These are phyloP conservation scores for Chaetomiaceae sp. DNA, from an alignment of 2,329 filamentous ascomycete genomes.

Conservation along the genomic window DNA sequence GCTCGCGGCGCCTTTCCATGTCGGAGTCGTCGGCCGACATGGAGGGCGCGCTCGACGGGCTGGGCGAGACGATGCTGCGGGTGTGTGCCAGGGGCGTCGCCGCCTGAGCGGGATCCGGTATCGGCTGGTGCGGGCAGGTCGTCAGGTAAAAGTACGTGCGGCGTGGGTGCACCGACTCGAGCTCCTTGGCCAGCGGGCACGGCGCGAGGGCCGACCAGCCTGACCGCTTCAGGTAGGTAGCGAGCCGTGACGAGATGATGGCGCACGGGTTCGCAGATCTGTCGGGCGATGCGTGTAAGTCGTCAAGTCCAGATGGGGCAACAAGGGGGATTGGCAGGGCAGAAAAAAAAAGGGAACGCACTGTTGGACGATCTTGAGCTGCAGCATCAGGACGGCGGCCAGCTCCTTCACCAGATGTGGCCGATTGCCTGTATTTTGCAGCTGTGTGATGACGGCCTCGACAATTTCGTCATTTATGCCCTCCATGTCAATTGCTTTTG, in stretches of 20 bases:
- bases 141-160: conserved; percentile 96
- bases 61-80: conserved; percentile 72
- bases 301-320: background rate
- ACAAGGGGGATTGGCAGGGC: conserved; percentile 7
- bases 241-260: conserved; percentile 87
- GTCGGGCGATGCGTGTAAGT: conserved; percentile 24
- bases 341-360: conserved; percentile 47
- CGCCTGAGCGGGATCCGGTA: conserved; percentile 59
- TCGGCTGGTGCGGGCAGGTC: conserved; percentile 75
- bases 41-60: conserved; percentile 66
- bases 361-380: conserved; percentile 84
- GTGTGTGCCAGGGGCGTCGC: conserved; percentile 46
- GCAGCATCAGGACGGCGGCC: conserved; percentile 69
- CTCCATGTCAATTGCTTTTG: conserved; percentile 66
- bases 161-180: conserved; percentile 86
- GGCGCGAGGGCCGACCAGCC: conserved; percentile 72
- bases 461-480: conserved; percentile 94
- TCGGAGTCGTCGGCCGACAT: conserved; percentile 66
- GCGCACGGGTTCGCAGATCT: conserved; percentile 95
- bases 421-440: conserved; percentile 84
- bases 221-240: conserved; percentile 81
- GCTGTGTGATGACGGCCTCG: conserved; percentile 78
- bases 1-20: conserved; percentile 58
- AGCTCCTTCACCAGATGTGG: conserved; percentile 95
- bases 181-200: conserved; percentile 87